Evolutionary conservation across 805 yeast species (phyloP).

Genomic region (Grigorovia jiainica): DNA sequence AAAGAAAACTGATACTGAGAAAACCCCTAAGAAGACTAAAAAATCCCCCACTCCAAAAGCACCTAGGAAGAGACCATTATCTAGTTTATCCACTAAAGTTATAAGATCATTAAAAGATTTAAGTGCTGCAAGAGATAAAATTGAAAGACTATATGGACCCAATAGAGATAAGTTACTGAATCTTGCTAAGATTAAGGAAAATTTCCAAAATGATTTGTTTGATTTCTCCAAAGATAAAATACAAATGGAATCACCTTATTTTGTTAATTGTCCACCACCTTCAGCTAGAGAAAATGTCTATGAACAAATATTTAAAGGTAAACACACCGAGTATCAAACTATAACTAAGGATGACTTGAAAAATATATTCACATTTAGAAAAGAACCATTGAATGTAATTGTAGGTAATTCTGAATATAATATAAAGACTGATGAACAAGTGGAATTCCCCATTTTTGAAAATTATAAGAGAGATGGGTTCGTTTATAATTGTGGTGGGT

Average conservation of each 20-base stretch:
- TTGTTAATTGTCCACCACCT: constrained; percentile 3
- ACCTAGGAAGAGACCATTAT: not conserved
- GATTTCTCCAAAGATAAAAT: constrained; percentile 31
- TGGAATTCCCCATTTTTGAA: constrained; percentile 22
- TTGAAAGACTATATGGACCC: constrained; percentile 40
- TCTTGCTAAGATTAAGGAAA: constrained; percentile 36
- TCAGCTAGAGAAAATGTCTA: constrained; percentile 6
- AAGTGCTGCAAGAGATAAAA: constrained; percentile 35
- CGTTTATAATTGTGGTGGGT: constrained; percentile 41
- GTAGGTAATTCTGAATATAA: constrained; percentile 15
- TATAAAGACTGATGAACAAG: constrained; percentile 12
- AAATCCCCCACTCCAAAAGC: not conserved
- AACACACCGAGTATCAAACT: constrained; percentile 8
- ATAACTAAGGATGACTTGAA: constrained; percentile 19
- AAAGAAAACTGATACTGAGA: not conserved
- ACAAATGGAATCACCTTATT: constrained; percentile 15
- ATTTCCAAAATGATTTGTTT: constrained; percentile 43
- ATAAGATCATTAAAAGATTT: constrained; percentile 25
- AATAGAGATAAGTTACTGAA: constrained; percentile 35
- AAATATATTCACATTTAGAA: constrained; percentile 19
- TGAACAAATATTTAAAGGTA: constrained; percentile 1
- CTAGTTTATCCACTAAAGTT: constrained; percentile 15
- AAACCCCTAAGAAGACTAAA: not conserved
- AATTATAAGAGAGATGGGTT: constrained; percentile 30
- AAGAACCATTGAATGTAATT: constrained; percentile 9